Base-by-base conservation (phyloP, 768 basidiomycete genomes). In the Lactarius trivialis region DNA sequence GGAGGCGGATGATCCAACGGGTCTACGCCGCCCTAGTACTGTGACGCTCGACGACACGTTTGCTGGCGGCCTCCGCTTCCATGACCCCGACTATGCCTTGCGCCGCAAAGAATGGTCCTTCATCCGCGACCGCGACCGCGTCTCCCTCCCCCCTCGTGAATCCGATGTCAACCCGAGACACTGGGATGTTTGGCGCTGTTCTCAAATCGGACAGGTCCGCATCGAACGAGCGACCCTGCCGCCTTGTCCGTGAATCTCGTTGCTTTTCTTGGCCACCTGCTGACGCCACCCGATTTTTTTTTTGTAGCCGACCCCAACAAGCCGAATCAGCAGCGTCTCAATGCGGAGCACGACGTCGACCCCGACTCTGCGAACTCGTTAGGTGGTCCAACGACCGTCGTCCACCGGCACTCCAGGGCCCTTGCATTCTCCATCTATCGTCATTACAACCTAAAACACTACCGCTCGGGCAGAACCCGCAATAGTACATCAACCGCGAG, bases 361-460 rank as follows among this genome's bases (percentile, higher is more conserved):
- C 78, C 79, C 0, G 81, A 76, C 63, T 72, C 71, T 34, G 74
- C 70, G 3, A 78, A 77, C 36, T 73, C 72, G 6, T 74, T 72
- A 33, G 79, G 78, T 36, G 86, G 88, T 0, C 88, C 89, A 0
- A 76, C 78, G 26, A 79, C 82, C 37, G 85, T 87, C 56, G 83
- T 93, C 36, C 91, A 93, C 73, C 89, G 89, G 66, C 91, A 93
- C 70, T 90, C 91, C 1, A 84, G 87, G 57, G 86, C 87, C 4
- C 74, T 82, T 33, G 91, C 88, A 1, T 91, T 91, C 73, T 91
- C 90, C 0, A 82, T 93, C 53, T 86, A 86, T 71, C 83, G 91
- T 45, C 81, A 82, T 58, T 83, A 86, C 57, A 72, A 71, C 34
- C 70, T 75, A 48, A 70, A 70, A 62, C 65, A 62, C 62, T 66